Base-by-base conservation (phyloP, 257 asterid species). In the Fraxinus anomala region DNA sequence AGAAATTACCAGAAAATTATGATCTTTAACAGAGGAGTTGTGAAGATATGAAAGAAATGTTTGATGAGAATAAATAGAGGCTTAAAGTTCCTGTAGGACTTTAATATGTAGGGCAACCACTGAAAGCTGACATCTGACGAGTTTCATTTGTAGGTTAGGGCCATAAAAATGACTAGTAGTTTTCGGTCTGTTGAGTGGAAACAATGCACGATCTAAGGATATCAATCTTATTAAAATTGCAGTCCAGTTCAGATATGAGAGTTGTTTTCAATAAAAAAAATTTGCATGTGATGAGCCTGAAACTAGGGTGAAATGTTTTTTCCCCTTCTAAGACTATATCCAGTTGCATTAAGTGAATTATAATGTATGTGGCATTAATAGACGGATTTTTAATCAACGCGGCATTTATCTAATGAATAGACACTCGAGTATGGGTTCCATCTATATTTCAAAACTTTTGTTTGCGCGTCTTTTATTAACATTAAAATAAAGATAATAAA, bases 41-140 rank as follows among this genome's bases (percentile, higher is more conserved):
- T 81, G 89, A 85, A 87, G 88, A 77, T 67, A 73, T 77, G 88
- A 79, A 77, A 63, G 40, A 73, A 78, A 86, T 70, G 77, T 72
- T 72, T 56, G 86, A 63, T 73, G 84, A 81, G 92, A 87, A 89
- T 92, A 92, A 86, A 94, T 94, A 90, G 94, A 76, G 83, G 73
- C 9, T 54, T 24, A 49, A 76, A 42, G 3, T n/a, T 68, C 26
- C 73, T 2, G 28, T 67, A 80, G 72, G 61, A 69, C 72, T 81
- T 61, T 81, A 73, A 73, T 42, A 72, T 63, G 70, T 68, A 75
- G 80, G 86, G 69, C 81, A 77, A 80, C 78, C 56, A 75, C 51
- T 68, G 72, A 86, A 85, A 78, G 81, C 69, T 68, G 91, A 84
- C 88, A 79, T 78, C 82, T 82, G 80, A 73, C 56, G 70, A 79